Evolutionary conservation across 2,329 filamentous ascomycete genomes (phyloP).

Genomic region (Lachnellula willkommii): DNA sequence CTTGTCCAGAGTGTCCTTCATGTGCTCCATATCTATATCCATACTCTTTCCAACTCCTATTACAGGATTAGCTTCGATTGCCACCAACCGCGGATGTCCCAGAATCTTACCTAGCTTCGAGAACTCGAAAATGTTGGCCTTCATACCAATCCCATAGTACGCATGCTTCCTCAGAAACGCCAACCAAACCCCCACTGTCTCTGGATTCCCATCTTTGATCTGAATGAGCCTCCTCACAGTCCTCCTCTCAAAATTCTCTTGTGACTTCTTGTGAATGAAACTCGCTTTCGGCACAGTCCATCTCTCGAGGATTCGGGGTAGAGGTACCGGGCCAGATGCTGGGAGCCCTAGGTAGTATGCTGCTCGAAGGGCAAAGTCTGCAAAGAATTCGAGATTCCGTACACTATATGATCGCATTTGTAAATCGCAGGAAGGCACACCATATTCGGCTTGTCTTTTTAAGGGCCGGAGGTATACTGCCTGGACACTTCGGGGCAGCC

Average conservation of each 20-base stretch:
- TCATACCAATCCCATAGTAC: constrained; percentile 97
- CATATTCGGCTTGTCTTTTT: constrained; percentile 66
- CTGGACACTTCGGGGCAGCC: constrained; percentile 74
- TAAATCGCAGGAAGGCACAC: constrained; percentile 81
- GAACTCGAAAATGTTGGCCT: constrained; percentile 94
- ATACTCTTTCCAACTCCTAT: constrained; percentile 48
- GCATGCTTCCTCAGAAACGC: constrained; percentile 88
- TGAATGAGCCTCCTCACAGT: constrained; percentile 83
- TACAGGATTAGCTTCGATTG: constrained; percentile 10
- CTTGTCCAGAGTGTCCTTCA: constrained; percentile 39
- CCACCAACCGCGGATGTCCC: neutral
- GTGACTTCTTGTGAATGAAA: constrained; percentile 95
- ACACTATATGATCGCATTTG: constrained; percentile 88
- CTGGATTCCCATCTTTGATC: constrained; percentile 84
- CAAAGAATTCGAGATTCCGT: constrained; percentile 87
- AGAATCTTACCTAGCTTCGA: constrained; percentile 57
- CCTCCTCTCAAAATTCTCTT: constrained; percentile 95
- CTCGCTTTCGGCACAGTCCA: constrained; percentile 88
- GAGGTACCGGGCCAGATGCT: constrained; percentile 76
- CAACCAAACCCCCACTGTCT: constrained; percentile 86
- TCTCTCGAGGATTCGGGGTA: constrained; percentile 81
- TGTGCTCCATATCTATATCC: constrained; percentile 43
- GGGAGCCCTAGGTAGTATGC: constrained; percentile 90
- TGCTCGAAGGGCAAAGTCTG: constrained; percentile 88
- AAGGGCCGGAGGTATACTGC: constrained; percentile 82